phyloP scores from a whole-genome alignment of 2,329 filamentous ascomycete genomes.

The Fusarium verticillioides region DNA sequence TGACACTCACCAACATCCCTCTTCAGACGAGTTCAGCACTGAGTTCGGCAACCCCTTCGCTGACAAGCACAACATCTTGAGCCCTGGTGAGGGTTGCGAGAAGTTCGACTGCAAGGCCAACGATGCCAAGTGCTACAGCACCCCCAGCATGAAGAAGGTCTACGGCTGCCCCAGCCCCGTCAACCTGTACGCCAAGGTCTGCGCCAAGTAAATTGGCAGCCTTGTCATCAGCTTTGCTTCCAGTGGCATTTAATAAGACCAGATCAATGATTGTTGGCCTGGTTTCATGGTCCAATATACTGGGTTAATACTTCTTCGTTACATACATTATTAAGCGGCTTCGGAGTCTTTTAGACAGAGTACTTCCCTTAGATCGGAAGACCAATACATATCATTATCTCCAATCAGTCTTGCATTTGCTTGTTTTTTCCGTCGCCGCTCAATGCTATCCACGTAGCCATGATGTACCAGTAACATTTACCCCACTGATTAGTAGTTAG shows the following conservation, averaged over 20 bases:
- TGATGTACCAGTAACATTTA: accelerated
- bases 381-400: conserved; percentile 6
- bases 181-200: conserved; percentile 48
- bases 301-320: background rate
- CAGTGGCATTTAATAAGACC: background rate
- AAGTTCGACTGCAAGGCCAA: conserved; percentile 52
- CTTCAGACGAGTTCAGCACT: conserved; percentile 53
- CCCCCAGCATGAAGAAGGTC: conserved; percentile 51
- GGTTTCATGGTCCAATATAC: background rate
- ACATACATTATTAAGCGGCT: conserved; percentile 6
- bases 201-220: conserved; percentile 33
- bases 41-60: conserved; percentile 55
- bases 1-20: conserved; percentile 10
- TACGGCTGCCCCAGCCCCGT: conserved; percentile 55
- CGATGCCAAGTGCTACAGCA: conserved; percentile 55
- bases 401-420: accelerated
- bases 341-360: background rate
- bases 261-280: accelerated
- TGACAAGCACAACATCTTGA: conserved; percentile 50
- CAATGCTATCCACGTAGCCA: accelerated
- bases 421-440: accelerated
- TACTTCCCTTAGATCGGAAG: background rate
- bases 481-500: background rate
- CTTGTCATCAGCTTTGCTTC: background rate
- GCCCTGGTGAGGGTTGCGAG: conserved; percentile 51